These are phyloP conservation scores for Geotrichum fermentans DNA, from an alignment of 1,139 yeast genomes.

Conservation along the genomic window DNA sequence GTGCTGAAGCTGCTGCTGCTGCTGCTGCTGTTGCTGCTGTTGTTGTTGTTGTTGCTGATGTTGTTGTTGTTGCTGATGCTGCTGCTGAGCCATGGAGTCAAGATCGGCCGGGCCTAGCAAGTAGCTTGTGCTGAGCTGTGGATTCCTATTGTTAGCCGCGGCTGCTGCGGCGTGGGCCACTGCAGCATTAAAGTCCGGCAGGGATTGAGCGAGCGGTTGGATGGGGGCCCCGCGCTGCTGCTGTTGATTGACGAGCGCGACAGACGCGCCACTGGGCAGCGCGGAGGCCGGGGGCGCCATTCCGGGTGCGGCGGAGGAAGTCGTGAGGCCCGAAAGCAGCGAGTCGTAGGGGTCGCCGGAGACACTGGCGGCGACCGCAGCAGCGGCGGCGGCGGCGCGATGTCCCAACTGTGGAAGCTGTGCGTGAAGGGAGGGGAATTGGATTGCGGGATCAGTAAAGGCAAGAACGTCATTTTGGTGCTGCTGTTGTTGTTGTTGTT, in stretches of 20 bases:
- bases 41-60: background rate
- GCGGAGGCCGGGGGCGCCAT: background rate
- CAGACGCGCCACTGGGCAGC: background rate
- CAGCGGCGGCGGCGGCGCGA: slow-evolving; percentile 6
- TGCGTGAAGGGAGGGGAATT: slow-evolving; percentile 5
- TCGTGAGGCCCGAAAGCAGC: slow-evolving; percentile 8
- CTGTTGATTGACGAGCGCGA: background rate
- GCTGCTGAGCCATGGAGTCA: background rate
- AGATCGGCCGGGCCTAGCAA: background rate
- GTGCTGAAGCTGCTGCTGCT: background rate
- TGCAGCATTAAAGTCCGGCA: background rate
- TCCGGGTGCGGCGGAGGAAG: background rate
- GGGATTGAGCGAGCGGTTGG: background rate
- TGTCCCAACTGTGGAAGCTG: slow-evolving; percentile 12
- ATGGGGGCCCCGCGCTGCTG: background rate
- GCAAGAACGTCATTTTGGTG: slow-evolving; percentile 4
- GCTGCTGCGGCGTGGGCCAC: too few relatives aligned
- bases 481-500: slow-evolving; percentile 13
- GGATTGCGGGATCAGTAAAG: slow-evolving; percentile 6
- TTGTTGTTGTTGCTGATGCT: background rate
- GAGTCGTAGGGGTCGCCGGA: slow-evolving; percentile 14
- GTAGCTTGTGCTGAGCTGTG: slow-evolving; percentile 2
- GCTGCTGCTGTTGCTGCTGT: background rate
- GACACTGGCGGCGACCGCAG: background rate
- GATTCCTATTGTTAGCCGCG: background rate